Evolutionary conservation across 2,329 filamentous ascomycete genomes (phyloP).

Genomic region (Beauveria scarabaeidicola): DNA sequence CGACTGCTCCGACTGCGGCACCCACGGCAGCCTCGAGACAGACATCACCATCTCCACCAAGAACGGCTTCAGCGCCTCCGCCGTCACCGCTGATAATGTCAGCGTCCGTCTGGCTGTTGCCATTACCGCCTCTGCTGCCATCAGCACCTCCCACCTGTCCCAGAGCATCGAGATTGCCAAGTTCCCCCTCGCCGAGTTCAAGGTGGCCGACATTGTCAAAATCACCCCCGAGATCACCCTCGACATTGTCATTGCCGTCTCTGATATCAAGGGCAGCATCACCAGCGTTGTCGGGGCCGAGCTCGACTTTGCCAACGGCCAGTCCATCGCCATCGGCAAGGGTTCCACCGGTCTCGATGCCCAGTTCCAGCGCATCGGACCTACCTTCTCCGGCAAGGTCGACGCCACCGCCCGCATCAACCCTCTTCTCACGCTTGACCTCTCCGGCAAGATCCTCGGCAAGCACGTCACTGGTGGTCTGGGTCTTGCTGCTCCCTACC

Average conservation of each 20-base stretch:
- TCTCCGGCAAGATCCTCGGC: constrained; percentile 11
- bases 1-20: constrained; percentile 11
- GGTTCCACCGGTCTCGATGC: constrained; percentile 8
- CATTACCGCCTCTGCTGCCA: constrained; percentile 9
- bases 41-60: constrained; percentile 11
- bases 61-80: constrained; percentile 8
- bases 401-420: constrained; percentile 11
- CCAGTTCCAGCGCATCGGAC: constrained; percentile 10
- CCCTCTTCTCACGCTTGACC: constrained; percentile 7
- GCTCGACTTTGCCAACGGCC: constrained; percentile 10
- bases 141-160: constrained; percentile 5
- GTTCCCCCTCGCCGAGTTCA: constrained; percentile 10
- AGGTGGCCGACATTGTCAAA: constrained; percentile 10
- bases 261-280: constrained; percentile 8
- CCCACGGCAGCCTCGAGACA: constrained; percentile 8
- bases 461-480: constrained; percentile 10
- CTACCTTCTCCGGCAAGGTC: constrained; percentile 8
- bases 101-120: constrained; percentile 9
- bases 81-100: constrained; percentile 8
- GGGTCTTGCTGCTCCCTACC: constrained; percentile 6
- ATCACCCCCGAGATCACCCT: constrained; percentile 10
- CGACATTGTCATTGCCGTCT: constrained; percentile 3
- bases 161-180: constrained; percentile 1
- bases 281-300: constrained; percentile 9
- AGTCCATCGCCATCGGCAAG: constrained; percentile 10